Evolutionary conservation across 2,329 filamentous ascomycete species (phyloP), one percentile per base, ranked within the genome.

Genomic region (Alternaria sp.): DNA sequence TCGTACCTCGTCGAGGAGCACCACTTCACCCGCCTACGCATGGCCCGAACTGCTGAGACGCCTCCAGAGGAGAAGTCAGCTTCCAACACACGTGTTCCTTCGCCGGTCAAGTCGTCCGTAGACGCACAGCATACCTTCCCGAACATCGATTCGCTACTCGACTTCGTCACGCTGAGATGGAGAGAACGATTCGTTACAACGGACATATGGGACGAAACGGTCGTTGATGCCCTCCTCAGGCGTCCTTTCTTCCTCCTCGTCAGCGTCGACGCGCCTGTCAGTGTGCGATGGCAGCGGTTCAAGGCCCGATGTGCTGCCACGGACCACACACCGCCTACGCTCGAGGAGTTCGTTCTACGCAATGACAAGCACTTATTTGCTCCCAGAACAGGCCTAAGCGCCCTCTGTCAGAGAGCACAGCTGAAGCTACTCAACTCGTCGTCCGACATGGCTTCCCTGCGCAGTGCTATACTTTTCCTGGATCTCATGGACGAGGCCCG

Each of bases 181-280:
- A 88, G 87, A 67, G 87, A 90, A 61, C 88, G 90, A 59, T 99
- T 92, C 87, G 93, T 98, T 15, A 96, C 90, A 3, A 96, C 91
- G 4, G 91, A 96, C 75, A 89, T 97, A 66, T 88, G 89, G 82
- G 88, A 90, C 69, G 91, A 93, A 70, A 79, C 80, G 3, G 87
- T 90, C 8, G 86, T 97, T 5, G 92, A 97, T 71, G 85, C 89
- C 23, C 88, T 97, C 54, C 83, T 90, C 63, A 86, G 90, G 19
- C 88, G 96, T 8, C 96, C 96, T 1, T 97, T 97, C 83, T 98
- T 98, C 84, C 86, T 99, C 53, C 88, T 98, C 32, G 85, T 99
- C 74, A 95, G 93, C 78, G 89, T 98, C 51, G 95, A 98, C 80
- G 95, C 94, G 5, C 96, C 96, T 2, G 86, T 97, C 49, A 91